Evolutionary conservation across 164 flowering plant genomes (phyloP), one percentile per base, ranked within the genome.

Genomic region (Chloranthus sessilifolius): DNA sequence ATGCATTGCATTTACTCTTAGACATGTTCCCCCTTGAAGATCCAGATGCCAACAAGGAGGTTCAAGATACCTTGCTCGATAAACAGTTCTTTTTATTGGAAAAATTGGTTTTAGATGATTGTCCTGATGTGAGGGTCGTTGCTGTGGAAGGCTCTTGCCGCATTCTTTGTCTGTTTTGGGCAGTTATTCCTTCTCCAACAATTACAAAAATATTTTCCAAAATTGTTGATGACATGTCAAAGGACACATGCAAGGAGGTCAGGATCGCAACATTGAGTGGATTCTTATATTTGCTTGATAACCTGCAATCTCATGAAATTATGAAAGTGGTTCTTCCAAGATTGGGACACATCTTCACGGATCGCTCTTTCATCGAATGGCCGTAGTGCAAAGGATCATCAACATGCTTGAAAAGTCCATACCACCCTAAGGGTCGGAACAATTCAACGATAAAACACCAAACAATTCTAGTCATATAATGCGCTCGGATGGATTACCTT

Each of bases 11-110:
- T 70, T 74, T 94, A 53, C 84, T 94, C 39, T 42, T 94, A 36
- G 99, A 94, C 54, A n/a, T 89, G 70, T 94, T 94, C 60, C 99
- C 99, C 43, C 75, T 94, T 50, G 97, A 94, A 74, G 95, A 94
- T 66, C 97, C 99, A 55, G 90, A 79, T 67, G 61, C 96, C 25
- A 86, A 86, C 21, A 94, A 85, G 71, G 97, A 94, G 59, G 81
- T 34, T 23, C 81, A 82, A 58, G 97, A 89, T 63, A 61, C 64
- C 7, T 58, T 87, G 61, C 83, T 81, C 40, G 74, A 81, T 15
- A 94, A 74, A 36, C 97, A 94, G 50, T 85, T 81, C 69, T 83
- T 76, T 63, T 68, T 94, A 33, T 29, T 94, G 67, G 85, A 94
- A 51, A 84, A 52, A 65, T 70, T 87, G 57, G 83, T 94, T 19